phyloP scores from a whole-genome alignment of 345 rosid species.

The Salix suchowensis region DNA sequence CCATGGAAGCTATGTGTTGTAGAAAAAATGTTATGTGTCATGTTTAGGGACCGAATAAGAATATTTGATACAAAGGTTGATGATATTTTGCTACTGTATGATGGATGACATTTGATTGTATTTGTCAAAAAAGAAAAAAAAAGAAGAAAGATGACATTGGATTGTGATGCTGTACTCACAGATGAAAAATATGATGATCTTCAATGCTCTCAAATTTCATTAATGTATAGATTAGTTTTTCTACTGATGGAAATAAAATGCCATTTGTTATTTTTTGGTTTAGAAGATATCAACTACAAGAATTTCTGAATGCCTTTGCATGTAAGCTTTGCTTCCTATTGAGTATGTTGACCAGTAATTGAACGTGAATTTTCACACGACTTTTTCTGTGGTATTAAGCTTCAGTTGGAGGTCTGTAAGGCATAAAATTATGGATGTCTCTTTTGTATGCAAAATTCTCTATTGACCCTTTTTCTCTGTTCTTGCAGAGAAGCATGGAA shows the following conservation, averaged over 20 bases:
- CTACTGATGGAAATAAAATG: neutral
- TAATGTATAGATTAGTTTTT: no score
- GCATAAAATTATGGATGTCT: no score
- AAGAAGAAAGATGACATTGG: no score
- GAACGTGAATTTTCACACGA: no score
- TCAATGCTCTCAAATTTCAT: neutral
- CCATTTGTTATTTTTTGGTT: neutral
- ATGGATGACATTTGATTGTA: no score
- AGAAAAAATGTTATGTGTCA: neutral
- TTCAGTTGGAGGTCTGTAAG: no score
- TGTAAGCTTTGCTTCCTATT: neutral
- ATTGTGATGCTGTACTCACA: neutral
- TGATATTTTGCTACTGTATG: neutral
- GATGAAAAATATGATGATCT: neutral
- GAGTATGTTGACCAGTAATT: no score
- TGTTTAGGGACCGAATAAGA: neutral
- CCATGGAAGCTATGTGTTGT: neutral
- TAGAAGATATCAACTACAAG: neutral
- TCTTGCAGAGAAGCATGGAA: constrained; percentile 92
- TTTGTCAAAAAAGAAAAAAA: no score
- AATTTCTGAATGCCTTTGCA: neutral
- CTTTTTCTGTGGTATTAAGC: neutral
- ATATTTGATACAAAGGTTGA: neutral
- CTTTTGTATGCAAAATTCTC: neutral
- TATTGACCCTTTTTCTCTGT: constrained; percentile 10